A percentile compares a stretch with the other conserved stretches of the same genome.
Evolutionary conservation across 2,329 filamentous ascomycete genomes (phyloP).

Genomic region (Phialophora macrospora): DNA sequence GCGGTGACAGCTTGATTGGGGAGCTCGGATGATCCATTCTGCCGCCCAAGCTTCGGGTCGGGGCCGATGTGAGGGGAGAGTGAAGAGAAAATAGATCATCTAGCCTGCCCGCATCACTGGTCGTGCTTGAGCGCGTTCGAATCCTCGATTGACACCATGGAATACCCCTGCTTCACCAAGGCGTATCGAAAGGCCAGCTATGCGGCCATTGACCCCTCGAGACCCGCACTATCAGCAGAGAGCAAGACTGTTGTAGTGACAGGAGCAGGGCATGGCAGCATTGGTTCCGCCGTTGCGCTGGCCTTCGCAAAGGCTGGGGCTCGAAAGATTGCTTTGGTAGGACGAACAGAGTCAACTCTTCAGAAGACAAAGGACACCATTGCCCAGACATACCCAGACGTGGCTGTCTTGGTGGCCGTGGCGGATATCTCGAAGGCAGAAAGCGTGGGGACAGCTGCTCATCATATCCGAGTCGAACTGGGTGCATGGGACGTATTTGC

Average conservation of each 20-base stretch:
- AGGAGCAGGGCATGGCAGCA: constrained; percentile 58
- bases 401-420: constrained; percentile 48
- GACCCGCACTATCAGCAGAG: constrained; percentile 42
- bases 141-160: constrained; percentile 6
- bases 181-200: constrained; percentile 47
- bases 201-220: constrained; percentile 47
- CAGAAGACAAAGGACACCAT: constrained; percentile 39
- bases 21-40: neutral
- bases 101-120: neutral
- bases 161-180: constrained; percentile 44
- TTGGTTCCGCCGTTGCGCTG: constrained; percentile 59
- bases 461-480: constrained; percentile 42
- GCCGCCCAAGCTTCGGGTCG: neutral
- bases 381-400: constrained; percentile 20
- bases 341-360: constrained; percentile 45
- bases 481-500: constrained; percentile 53
- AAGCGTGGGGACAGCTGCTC: constrained; percentile 46
- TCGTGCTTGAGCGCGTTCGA: neutral
- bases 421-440: constrained; percentile 51
- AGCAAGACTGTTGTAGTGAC: constrained; percentile 58
- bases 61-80: neutral
- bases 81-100: constrained; percentile 2
- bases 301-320: constrained; percentile 62
- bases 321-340: constrained; percentile 47
- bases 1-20: neutral